These are phyloP conservation scores for Cyclocybe aegerita DNA, from an alignment of 768 basidiomycete species.

Conservation along the genomic window DNA sequence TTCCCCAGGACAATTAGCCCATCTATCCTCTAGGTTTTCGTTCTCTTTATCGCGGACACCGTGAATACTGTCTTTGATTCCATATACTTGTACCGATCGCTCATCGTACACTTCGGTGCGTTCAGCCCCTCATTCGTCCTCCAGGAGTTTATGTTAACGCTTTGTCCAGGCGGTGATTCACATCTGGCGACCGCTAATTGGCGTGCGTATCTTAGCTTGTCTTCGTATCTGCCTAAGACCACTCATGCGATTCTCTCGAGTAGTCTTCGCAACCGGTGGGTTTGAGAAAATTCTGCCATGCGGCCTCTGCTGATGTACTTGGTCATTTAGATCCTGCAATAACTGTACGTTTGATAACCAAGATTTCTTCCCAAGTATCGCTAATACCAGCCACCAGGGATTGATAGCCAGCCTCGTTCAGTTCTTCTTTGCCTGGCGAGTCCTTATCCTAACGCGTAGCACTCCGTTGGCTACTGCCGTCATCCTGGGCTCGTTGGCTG, in stretches of 20 bases:
- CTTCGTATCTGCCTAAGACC: not conserved
- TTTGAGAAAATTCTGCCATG: not conserved
- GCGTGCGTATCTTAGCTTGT: conserved; percentile 11
- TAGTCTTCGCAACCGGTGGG: conserved; percentile 41
- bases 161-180: conserved; percentile 8
- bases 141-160: not conserved
- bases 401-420: conserved; percentile 43
- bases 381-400: conserved; percentile 24
- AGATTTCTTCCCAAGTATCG: not conserved
- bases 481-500: conserved; percentile 12
- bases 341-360: conserved; percentile 29
- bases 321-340: conserved; percentile 35
- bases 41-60: conserved; percentile 46
- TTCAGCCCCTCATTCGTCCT: not conserved
- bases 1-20: not conserved
- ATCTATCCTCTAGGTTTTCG: conserved; percentile 28
- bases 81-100: conserved; percentile 43
- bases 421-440: conserved; percentile 42
- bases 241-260: not conserved
- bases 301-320: not conserved
- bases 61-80: conserved; percentile 42
- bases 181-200: conserved; percentile 14
- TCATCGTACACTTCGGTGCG: conserved; percentile 45
- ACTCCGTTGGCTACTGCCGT: conserved; percentile 13
- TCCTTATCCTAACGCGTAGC: conserved; percentile 23